Conservation (phyloP, 2,329 filamentous ascomycete genomes). For the Exophiala viscosa region DNA sequence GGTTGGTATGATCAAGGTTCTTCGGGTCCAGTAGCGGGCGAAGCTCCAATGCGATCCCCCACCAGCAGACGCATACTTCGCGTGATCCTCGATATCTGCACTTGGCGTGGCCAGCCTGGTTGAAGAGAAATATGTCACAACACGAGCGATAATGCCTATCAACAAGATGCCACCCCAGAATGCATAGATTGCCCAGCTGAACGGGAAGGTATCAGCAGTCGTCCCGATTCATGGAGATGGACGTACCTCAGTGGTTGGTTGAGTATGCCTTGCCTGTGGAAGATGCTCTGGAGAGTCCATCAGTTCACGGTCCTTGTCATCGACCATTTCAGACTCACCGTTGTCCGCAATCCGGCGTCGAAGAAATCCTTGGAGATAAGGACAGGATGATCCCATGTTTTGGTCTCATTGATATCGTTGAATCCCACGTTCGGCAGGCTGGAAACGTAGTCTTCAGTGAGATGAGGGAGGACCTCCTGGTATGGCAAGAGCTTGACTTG, state of each 20-base stretch:
- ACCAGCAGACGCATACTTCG: neutral
- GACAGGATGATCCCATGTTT: conserved; percentile 29
- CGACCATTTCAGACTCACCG: conserved; percentile 28
- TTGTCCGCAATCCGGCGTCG: conserved; percentile 32
- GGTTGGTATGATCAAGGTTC: conserved; percentile 42
- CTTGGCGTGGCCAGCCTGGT: conserved; percentile 4
- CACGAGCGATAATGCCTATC: conserved; percentile 34
- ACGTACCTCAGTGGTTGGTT: conserved; percentile 38
- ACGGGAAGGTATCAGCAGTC: too few species aligned
- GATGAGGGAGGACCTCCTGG: conserved; percentile 21
- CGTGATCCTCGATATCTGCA: conserved; percentile 18
- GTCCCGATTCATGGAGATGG: too few species aligned
- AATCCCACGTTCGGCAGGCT: conserved; percentile 35
- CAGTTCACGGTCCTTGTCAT: neutral
- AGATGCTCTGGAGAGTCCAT: conserved; percentile 5
- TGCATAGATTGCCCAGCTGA: conserved; percentile 34
- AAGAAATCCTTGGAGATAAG: conserved; percentile 35
- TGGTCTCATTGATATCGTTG: conserved; percentile 28
- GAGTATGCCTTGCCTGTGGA: conserved; percentile 32
- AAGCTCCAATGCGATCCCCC: neutral
- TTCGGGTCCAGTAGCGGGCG: conserved; percentile 34
- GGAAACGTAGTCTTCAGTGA: conserved; percentile 35
- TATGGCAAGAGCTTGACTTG: conserved; percentile 30
- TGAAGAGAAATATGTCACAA: conserved; percentile 27
- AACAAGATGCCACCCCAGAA: conserved; percentile 41